phyloP scores from a whole-genome alignment of 2,329 filamentous ascomycete genomes.

The Aspergillus udagawae region DNA sequence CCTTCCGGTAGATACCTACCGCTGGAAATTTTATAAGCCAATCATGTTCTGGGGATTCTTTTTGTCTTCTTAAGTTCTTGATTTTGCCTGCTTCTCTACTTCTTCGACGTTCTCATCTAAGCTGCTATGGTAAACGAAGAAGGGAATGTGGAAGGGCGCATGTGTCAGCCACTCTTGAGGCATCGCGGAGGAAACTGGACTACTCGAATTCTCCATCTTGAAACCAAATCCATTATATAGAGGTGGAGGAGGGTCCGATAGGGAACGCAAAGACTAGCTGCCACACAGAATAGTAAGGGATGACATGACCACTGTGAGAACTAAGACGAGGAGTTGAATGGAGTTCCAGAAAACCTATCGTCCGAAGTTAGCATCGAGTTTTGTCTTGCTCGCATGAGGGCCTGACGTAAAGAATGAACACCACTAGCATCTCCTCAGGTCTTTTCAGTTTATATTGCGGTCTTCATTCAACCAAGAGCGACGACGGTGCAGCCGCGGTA shows the following conservation, averaged over 20 bases:
- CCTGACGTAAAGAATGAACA: background rate
- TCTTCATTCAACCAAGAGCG: conserved; percentile 35
- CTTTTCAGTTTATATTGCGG: conserved; percentile 42
- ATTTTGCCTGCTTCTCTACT: conserved; percentile 1
- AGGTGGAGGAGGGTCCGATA: background rate
- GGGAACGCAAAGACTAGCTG: background rate
- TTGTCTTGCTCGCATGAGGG: background rate
- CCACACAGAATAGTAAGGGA: background rate
- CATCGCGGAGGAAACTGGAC: background rate
- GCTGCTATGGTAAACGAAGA: background rate
- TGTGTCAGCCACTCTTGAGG: background rate
- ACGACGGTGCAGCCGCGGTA: conserved; percentile 27
- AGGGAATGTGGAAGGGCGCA: background rate
- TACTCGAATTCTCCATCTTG: background rate
- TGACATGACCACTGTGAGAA: background rate
- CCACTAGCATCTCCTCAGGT: conserved; percentile 38
- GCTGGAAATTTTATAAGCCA: background rate
- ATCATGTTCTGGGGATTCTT: conserved; percentile 7
- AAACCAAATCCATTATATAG: background rate
- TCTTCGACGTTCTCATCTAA: conserved; percentile 4
- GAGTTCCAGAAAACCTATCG: background rate
- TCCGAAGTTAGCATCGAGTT: background rate
- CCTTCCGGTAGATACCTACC: conserved; percentile 1
- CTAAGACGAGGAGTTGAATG: background rate
- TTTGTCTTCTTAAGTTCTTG: conserved; percentile 7